These are phyloP conservation scores for Penicillium sp. DNA, from an alignment of 2,329 filamentous ascomycete species.

Conservation along the genomic window DNA sequence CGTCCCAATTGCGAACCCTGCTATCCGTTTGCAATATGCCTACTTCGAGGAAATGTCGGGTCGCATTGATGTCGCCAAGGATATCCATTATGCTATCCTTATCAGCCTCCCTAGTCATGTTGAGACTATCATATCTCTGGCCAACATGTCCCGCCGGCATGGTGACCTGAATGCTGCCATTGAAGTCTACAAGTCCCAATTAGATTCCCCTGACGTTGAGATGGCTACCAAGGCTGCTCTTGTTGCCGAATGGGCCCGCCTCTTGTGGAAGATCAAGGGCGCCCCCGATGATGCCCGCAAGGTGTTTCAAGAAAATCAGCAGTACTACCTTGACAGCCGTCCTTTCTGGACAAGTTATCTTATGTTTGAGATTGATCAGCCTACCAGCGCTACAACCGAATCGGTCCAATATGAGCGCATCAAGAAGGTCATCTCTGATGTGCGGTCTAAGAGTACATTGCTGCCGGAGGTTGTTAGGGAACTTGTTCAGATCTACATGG, in stretches of 20 bases:
- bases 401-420: conserved; percentile 68
- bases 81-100: conserved; percentile 81
- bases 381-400: conserved; percentile 65
- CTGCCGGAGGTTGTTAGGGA: conserved; percentile 68
- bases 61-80: conserved; percentile 73
- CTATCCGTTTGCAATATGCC: conserved; percentile 84
- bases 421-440: conserved; percentile 73
- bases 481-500: conserved; percentile 74
- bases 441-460: conserved; percentile 71
- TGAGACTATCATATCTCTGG: conserved; percentile 84
- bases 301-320: conserved; percentile 77
- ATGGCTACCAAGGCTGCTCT: conserved; percentile 81
- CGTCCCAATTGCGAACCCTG: conserved; percentile 81
- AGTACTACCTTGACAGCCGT: conserved; percentile 80
- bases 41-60: conserved; percentile 89
- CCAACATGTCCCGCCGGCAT: conserved; percentile 81
- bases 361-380: conserved; percentile 83
- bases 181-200: conserved; percentile 75
- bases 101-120: conserved; percentile 74
- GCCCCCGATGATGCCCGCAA: conserved; percentile 76
- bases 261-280: conserved; percentile 86
- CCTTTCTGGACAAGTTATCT: conserved; percentile 91
- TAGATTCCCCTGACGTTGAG: conserved; percentile 70
- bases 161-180: conserved; percentile 81
- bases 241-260: conserved; percentile 81